phyloP scores from a whole-genome alignment of 2,329 filamentous ascomycete genomes.

The Colletotrichum simmondsii region DNA sequence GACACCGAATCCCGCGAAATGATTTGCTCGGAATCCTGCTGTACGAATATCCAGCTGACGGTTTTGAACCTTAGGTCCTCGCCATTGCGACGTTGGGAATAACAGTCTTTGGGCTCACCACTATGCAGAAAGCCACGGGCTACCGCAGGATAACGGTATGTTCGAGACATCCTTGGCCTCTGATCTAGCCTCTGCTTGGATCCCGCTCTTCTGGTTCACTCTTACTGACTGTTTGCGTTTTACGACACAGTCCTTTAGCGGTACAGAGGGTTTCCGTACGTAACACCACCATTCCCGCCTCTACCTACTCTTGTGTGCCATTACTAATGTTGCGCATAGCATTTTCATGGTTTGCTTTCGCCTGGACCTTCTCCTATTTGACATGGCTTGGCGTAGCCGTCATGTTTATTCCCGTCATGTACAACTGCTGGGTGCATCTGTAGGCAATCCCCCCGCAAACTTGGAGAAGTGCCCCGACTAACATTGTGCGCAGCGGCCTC shows the following conservation, averaged over 20 bases:
- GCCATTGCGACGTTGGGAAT: conserved; percentile 33
- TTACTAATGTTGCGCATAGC: conserved; percentile 21
- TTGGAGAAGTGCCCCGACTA: not conserved
- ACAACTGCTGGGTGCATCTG: conserved; percentile 38
- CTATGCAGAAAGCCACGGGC: conserved; percentile 33
- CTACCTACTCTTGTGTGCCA: not conserved
- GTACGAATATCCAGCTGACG: conserved; percentile 10
- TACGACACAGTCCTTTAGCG: conserved; percentile 31
- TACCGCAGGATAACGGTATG: conserved; percentile 37
- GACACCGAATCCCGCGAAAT: not conserved
- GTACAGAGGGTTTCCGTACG: conserved; percentile 36
- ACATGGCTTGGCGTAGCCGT: conserved; percentile 34
- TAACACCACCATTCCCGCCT: conserved; percentile 4
- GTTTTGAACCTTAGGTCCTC: conserved; percentile 16
- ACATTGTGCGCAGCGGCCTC: conserved; percentile 20
- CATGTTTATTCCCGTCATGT: conserved; percentile 34
- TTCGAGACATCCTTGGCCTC: not conserved
- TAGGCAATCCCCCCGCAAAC: not conserved
- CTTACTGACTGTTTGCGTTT: conserved; percentile 17
- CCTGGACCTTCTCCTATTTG: conserved; percentile 36
- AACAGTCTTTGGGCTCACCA: conserved; percentile 34
- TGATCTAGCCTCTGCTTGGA: not conserved
- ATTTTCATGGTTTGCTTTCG: conserved; percentile 35
- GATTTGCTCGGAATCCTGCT: not conserved
- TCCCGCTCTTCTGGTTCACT: not conserved